Evolutionary conservation across 129 eudicot species (phyloP), one percentile per base, ranked within the genome.

Genomic region (Flaveria robusta): DNA sequence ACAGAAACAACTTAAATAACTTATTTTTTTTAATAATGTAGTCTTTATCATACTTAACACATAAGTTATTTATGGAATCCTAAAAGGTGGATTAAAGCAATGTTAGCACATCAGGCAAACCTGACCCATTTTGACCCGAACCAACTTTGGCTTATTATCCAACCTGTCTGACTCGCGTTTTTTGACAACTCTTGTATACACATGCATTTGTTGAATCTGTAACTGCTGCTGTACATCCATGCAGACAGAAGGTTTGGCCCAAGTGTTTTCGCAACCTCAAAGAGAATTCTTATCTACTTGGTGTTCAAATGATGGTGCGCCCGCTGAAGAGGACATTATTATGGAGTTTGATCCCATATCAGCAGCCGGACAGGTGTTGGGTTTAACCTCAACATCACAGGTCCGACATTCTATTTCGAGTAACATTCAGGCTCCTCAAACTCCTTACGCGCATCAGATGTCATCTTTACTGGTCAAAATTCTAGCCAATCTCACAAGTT

Each of bases 381-480:
- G 75, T 72, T 70, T 81, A 10, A 58, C 39, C 63, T 68, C 86
- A 55, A 27, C 72, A 15, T 63, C 77, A 52, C 82, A 78, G 68
- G 71, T 27, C 60, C 9, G 73, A 79, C 82, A 74, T 23, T 46
- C 85, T 39, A 63, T 77, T 34, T 81, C 79, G 72, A 70, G 41
- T 74, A 82, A 87, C 50, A 55, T 66, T 67, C 84, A 81, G 73
- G 75, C 77, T 68, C 84, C 86, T 27, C 82, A 78, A 41, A 77
- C 86, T 68, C 82, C 96, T 19, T 90, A 83, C 78, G 90, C 96
- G 43, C 92, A 88, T 88, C 90, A 88, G 71, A 88, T 85, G 76
- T 85, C 96, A 68, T 85, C 98, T 14, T 81, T 90, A 69, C 69
- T 93, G 79, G 88, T 90, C 75, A 93, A 93, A 86, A 83, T 88